Conservation (phyloP, 2,329 filamentous ascomycete genomes). For the Exutisphaerella laricina region DNA sequence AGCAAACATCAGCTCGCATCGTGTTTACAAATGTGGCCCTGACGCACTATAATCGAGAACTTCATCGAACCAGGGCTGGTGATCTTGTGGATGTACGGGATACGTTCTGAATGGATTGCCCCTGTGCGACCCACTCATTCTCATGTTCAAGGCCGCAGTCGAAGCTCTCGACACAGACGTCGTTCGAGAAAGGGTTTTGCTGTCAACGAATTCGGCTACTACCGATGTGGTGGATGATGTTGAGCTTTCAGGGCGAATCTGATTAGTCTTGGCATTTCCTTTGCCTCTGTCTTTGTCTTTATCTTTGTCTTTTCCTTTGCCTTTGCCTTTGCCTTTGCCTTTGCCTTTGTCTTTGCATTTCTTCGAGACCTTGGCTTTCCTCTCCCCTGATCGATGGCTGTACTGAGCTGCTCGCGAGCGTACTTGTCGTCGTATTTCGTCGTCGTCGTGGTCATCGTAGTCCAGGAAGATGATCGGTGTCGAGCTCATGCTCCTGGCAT, state of each 20-base stretch:
- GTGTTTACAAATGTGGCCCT: too few relatives aligned
- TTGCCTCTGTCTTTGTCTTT: too few relatives aligned
- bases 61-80: constrained; percentile 9
- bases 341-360: constrained; percentile 2
- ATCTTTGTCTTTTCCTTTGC: too few relatives aligned
- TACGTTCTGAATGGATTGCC: constrained; percentile 9
- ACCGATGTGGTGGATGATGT: too few relatives aligned
- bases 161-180: too few relatives aligned
- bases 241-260: too few relatives aligned
- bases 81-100: constrained; percentile 6
- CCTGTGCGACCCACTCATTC: neutral
- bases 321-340: too few relatives aligned
- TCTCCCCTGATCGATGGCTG: constrained; percentile 8
- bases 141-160: neutral
- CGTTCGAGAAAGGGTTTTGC: too few relatives aligned
- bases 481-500: too few relatives aligned
- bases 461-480: constrained; percentile 6
- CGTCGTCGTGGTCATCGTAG: constrained; percentile 1
- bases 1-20: too few relatives aligned
- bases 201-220: too few relatives aligned
- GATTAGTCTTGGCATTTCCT: too few relatives aligned
- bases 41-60: constrained; percentile 10
- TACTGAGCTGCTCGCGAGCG: constrained; percentile 10
- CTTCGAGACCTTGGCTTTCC: constrained; percentile 6
- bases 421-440: constrained; percentile 6